phyloP scores from a whole-genome alignment of 495 filamentous ascomycete genomes.

The Platismatia glauca region DNA sequence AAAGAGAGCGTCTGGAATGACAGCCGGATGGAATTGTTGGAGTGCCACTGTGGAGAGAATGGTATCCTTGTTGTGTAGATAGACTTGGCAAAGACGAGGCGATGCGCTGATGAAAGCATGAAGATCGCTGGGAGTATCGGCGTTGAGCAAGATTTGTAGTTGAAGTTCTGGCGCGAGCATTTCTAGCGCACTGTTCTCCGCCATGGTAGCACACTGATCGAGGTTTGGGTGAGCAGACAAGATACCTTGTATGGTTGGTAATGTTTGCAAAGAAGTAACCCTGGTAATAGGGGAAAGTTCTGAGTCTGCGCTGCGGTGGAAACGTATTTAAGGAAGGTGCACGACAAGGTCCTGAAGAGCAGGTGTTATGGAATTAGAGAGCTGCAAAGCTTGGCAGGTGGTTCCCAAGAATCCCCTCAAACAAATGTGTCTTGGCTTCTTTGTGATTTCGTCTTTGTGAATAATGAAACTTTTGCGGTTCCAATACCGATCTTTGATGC shows the following conservation, averaged over 20 bases:
- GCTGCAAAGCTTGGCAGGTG: no score
- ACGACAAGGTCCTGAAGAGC: background rate
- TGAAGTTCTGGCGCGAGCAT: conserved; percentile 8
- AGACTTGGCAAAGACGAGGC: conserved; percentile 12
- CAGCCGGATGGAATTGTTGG: conserved; percentile 1
- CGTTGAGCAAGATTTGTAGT: background rate
- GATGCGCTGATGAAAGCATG: conserved; percentile 5
- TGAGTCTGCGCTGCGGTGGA: background rate
- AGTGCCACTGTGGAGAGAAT: background rate
- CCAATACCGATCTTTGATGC: no score
- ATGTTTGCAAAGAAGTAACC: no score
- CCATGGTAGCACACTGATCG: background rate
- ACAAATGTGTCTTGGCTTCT: no score
- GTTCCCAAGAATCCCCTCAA: no score
- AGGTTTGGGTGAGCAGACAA: no score
- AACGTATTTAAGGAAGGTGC: background rate
- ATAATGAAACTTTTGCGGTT: no score
- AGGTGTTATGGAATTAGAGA: background rate
- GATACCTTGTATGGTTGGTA: no score
- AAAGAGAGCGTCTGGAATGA: background rate
- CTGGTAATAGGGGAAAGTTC: no score
- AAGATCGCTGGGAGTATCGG: background rate
- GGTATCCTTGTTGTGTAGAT: background rate
- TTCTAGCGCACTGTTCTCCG: background rate
- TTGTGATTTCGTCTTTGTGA: no score